phyloP scores from a whole-genome alignment of 495 filamentous ascomycete species.

The Podospora conica region DNA sequence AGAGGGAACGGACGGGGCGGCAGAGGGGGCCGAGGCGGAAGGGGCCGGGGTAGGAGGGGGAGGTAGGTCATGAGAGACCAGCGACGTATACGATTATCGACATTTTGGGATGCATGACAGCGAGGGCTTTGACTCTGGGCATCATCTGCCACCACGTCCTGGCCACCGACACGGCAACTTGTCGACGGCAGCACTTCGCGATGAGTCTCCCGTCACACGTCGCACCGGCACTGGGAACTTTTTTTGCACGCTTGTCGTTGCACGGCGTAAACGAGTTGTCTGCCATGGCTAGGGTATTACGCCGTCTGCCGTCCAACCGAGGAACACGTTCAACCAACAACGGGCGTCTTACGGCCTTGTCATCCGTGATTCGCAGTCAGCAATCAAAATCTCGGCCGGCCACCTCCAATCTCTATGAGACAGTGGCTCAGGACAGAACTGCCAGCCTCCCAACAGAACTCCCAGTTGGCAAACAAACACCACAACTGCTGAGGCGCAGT shows the following conservation, averaged over 20 bases:
- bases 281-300: not conserved
- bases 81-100: not conserved
- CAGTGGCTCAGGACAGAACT: not conserved
- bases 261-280: slow-evolving; percentile 12
- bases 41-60: not conserved
- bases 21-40: slow-evolving; percentile 1
- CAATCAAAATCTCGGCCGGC: not conserved
- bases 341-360: not conserved
- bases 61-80: slow-evolving; percentile 1
- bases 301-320: not conserved
- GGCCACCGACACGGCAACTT: not conserved
- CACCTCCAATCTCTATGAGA: not conserved
- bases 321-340: not conserved
- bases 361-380: not conserved
- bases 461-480: not conserved
- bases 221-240: not conserved
- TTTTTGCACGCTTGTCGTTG: not conserved
- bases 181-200: not conserved
- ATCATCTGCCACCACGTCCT: not conserved
- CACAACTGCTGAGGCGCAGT: not conserved
- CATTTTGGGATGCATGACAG: not conserved
- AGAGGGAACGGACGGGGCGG: slow-evolving; percentile 9
- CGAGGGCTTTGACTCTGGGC: not conserved
- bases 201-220: not conserved
- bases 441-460: not conserved